Conservation (phyloP, 371 early-diverging fungal species). For the Gilbertella persicaria region DNA sequence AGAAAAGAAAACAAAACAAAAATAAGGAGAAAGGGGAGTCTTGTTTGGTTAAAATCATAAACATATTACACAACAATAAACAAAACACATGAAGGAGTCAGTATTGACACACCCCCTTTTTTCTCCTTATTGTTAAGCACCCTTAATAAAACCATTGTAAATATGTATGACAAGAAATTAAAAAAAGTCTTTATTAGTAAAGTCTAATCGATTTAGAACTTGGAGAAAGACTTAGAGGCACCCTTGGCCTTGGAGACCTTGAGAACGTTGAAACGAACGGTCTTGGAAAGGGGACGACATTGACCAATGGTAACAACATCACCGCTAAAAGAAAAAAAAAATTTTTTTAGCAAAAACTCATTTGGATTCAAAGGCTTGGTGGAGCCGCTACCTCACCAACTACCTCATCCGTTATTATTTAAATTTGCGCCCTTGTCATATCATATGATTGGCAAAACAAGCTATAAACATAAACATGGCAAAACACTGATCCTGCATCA, state of each 20-base stretch:
- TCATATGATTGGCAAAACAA: too few relatives aligned
- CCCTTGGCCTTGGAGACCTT: constrained; percentile 94
- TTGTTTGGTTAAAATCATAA: too few relatives aligned
- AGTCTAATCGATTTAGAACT: constrained; percentile 81
- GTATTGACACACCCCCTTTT: too few relatives aligned
- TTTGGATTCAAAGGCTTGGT: constrained; percentile 59
- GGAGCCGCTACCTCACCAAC: constrained; percentile 64
- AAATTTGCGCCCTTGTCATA: too few relatives aligned
- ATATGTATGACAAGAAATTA: too few relatives aligned
- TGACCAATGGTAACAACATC: constrained; percentile 98
- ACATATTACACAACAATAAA: too few relatives aligned
- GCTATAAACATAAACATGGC: constrained; percentile 1
- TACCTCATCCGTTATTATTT: constrained; percentile 51
- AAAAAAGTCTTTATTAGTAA: constrained; percentile 12
- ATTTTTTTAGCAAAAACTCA: constrained; percentile 5
- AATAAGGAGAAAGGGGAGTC: constrained; percentile 1
- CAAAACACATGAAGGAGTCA: too few relatives aligned
- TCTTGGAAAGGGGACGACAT: constrained; percentile 98
- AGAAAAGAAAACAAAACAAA: neutral
- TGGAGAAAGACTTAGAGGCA: constrained; percentile 90
- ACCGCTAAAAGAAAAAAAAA: constrained; percentile 57
- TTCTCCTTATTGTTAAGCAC: too few relatives aligned
- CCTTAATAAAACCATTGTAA: too few relatives aligned
- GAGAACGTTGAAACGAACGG: constrained; percentile 99
- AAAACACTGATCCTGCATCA: neutral